Evolutionary conservation across 169 alveolate species (phyloP).

Genomic region (Plasmodium reichenowi): DNA sequence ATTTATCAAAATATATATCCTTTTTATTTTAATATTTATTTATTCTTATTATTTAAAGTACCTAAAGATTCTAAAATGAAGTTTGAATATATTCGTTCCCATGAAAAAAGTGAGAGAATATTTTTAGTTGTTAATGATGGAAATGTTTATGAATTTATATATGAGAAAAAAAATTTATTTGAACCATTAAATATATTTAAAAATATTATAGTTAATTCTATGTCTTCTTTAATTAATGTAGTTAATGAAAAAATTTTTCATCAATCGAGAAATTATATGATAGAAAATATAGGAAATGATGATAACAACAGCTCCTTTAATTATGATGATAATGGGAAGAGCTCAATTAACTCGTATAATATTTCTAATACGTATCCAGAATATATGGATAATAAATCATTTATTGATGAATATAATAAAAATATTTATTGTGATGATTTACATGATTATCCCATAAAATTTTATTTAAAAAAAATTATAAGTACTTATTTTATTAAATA

Average conservation of each 20-base stretch:
- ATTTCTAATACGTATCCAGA: background rate
- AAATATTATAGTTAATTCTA: conserved; percentile 1
- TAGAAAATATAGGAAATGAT: background rate
- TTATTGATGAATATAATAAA: conserved; percentile 14
- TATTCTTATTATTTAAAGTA: conserved; percentile 31
- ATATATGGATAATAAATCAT: background rate
- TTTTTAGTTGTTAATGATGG: conserved; percentile 58
- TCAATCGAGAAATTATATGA: background rate
- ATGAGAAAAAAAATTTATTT: conserved; percentile 32
- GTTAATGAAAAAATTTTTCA: conserved; percentile 35
- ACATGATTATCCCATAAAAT: conserved; percentile 37
- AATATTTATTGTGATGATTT: conserved; percentile 67
- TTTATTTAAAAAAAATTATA: conserved; percentile 49
- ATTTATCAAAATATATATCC: conserved; percentile 57
- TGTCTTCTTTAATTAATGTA: conserved; percentile 14
- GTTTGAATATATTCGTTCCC: conserved; percentile 11
- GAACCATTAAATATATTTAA: conserved; percentile 35
- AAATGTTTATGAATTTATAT: conserved; percentile 47
- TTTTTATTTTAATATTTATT: conserved; percentile 63
- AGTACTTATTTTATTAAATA: conserved; percentile 37
- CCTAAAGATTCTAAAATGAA: conserved; percentile 9
- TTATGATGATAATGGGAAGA: background rate
- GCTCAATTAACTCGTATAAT: background rate
- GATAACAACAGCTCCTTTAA: background rate
- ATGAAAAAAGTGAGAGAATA: conserved; percentile 56